Evolutionary conservation across 2,329 filamentous ascomycete genomes (phyloP).

Genomic region (Talaromyces albobiverticillius): DNA sequence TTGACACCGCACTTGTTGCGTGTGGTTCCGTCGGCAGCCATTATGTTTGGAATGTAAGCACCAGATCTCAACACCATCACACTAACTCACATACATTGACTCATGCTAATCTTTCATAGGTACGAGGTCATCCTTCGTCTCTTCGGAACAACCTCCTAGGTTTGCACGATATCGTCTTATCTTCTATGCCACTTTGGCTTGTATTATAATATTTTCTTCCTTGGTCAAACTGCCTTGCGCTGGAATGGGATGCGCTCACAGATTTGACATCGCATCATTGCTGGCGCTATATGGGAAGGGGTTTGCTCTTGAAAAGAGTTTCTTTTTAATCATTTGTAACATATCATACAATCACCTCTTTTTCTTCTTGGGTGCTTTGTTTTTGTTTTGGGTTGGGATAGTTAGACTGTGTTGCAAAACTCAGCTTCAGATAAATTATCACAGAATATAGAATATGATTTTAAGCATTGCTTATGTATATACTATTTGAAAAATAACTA

Average conservation of each 20-base stretch:
- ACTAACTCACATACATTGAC: too few relatives aligned
- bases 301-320: background rate
- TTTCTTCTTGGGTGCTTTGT: background rate
- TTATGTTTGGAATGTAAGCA: slow-evolving; percentile 88
- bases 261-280: slow-evolving; percentile 4
- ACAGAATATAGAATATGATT: background rate
- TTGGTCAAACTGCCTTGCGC: background rate
- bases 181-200: background rate
- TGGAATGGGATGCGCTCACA: background rate
- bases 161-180: background rate
- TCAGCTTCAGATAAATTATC: background rate
- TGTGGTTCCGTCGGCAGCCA: slow-evolving; percentile 86
- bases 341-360: background rate
- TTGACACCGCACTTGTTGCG: slow-evolving; percentile 87
- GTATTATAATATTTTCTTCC: slow-evolving; percentile 7
- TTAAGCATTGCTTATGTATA: too few relatives aligned
- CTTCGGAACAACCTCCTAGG: slow-evolving; percentile 32
- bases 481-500: too few relatives aligned
- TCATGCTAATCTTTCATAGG: slow-evolving; percentile 22
- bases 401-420: background rate
- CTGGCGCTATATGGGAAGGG: slow-evolving; percentile 10
- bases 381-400: background rate
- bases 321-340: background rate
- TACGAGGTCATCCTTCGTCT: slow-evolving; percentile 34
- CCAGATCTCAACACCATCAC: too few relatives aligned